These are phyloP conservation scores for Alternaria atra DNA, from an alignment of 2,329 filamentous ascomycete genomes.

Conservation along the genomic window DNA sequence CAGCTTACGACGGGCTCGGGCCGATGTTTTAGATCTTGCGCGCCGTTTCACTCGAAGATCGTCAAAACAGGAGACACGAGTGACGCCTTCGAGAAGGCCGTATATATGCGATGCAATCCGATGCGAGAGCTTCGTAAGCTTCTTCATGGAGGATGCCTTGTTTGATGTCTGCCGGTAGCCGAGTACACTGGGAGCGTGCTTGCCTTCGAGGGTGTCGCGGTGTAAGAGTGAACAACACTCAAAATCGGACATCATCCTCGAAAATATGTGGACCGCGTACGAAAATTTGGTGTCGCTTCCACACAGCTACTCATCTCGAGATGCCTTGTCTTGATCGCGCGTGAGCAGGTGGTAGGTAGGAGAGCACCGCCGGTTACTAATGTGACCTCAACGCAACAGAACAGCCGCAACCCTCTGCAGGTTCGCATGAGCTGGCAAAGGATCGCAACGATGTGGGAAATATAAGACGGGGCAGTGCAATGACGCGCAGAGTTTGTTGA, in stretches of 20 bases:
- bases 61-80: neutral
- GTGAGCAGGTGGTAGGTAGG: neutral
- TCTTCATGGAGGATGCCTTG: neutral
- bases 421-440: neutral
- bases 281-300: neutral
- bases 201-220: neutral
- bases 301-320: neutral
- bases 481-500: neutral
- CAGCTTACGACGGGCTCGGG: neutral
- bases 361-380: neutral
- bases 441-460: neutral
- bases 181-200: neutral
- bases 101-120: neutral
- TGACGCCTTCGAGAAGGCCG: neutral
- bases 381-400: neutral
- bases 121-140: neutral
- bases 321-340: neutral
- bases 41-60: constrained; percentile 1
- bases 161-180: neutral
- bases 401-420: neutral
- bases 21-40: neutral
- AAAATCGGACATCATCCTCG: neutral
- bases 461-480: neutral
- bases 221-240: neutral
- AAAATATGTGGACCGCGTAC: neutral